Percentiles rank a stretch among this genome's conserved stretches.
These are phyloP conservation scores for Erysimum pusillum DNA, from an alignment of 441 rosid genomes.

Conservation along the genomic window DNA sequence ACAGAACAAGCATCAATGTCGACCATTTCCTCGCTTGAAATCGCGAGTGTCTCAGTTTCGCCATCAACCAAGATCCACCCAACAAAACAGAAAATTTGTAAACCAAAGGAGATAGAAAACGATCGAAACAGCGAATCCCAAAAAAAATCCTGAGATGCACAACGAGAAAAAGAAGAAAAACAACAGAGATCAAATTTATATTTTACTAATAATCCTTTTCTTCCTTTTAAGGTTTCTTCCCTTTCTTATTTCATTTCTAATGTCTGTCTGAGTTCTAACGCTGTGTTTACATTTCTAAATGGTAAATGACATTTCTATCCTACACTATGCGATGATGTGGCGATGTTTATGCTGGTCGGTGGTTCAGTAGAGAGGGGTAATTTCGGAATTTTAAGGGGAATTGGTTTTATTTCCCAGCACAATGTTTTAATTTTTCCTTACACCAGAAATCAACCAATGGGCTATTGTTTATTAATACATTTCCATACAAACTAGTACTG, in stretches of 20 bases:
- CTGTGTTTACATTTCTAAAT: constrained; percentile 12
- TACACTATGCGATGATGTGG: neutral
- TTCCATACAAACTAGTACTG: neutral
- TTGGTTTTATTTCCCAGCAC: constrained; percentile 20
- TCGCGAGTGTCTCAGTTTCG: constrained; percentile 63
- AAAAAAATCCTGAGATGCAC: constrained; percentile 27
- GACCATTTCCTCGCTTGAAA: constrained; percentile 59
- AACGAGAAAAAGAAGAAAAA: too few species aligned
- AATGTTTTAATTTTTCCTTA: constrained; percentile 12
- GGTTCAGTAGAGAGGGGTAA: neutral
- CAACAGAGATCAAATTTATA: constrained; percentile 13
- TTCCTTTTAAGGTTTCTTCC: neutral
- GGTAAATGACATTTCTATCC: constrained; percentile 5
- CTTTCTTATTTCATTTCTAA: neutral
- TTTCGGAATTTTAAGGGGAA: neutral
- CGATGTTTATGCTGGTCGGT: neutral
- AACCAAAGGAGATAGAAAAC: constrained; percentile 42
- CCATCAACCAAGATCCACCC: constrained; percentile 50
- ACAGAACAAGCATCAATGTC: constrained; percentile 55
- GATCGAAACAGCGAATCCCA: constrained; percentile 30
- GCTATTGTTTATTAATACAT: constrained; percentile 15
- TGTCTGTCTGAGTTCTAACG: neutral
- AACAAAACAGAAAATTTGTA: neutral
- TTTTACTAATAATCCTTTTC: neutral
- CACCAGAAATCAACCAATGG: constrained; percentile 32